Evolutionary conservation across 2,329 filamentous ascomycete species (phyloP).

Genomic region (Exserohilum turcica): DNA sequence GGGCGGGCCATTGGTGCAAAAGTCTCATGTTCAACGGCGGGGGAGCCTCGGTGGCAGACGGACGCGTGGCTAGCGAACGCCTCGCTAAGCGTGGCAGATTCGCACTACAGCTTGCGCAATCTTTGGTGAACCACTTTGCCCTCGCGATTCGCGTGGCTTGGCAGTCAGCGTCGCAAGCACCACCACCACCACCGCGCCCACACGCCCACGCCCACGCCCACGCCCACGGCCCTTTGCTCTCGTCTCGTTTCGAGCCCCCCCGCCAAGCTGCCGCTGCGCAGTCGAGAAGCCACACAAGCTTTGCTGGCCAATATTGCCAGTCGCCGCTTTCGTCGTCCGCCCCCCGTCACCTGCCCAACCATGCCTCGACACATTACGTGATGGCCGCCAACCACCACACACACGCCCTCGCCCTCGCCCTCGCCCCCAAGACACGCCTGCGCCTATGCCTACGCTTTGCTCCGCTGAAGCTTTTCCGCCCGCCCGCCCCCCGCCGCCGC

Average conservation of each 20-base stretch:
- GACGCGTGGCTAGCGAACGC: constrained; percentile 20
- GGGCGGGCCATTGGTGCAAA: not conserved
- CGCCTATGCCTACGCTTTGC: constrained; percentile 1
- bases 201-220: no score
- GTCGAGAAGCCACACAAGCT: constrained; percentile 11
- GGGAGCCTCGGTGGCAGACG: constrained; percentile 11
- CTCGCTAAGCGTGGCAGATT: constrained; percentile 16
- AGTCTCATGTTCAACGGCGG: constrained; percentile 4
- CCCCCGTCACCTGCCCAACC: not conserved
- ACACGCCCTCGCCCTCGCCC: not conserved
- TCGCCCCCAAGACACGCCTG: not conserved
- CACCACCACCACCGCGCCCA: no score
- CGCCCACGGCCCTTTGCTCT: not conserved
- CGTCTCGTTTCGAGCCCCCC: constrained; percentile 6
- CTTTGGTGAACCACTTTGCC: constrained; percentile 15
- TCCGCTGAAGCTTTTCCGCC: not conserved
- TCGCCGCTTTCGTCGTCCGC: not conserved
- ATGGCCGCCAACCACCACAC: not conserved
- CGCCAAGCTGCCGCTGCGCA: constrained; percentile 5
- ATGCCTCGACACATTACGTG: constrained; percentile 10
- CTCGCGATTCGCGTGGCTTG: constrained; percentile 9
- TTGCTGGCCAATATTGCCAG: constrained; percentile 8
- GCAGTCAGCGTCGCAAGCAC: constrained; percentile 11
- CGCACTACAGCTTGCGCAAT: constrained; percentile 23
- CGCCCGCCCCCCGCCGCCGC: no score